Evolutionary conservation across 495 filamentous ascomycete species (phyloP).

Genomic region (Glonium stellatum): DNA sequence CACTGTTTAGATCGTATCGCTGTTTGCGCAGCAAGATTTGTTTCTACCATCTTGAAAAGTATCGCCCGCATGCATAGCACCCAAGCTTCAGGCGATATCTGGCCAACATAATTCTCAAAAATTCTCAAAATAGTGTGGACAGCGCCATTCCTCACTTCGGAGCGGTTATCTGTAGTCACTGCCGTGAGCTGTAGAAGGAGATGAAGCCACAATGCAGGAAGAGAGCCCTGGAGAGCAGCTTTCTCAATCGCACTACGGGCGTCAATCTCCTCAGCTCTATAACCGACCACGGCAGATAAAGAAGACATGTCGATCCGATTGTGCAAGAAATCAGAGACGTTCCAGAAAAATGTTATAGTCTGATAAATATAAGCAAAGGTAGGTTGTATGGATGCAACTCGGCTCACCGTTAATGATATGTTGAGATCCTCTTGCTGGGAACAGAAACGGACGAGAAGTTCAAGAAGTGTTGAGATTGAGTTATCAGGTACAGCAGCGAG

Average conservation of each 20-base stretch:
- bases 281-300: constrained; percentile 40
- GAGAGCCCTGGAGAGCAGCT: constrained; percentile 43
- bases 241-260: constrained; percentile 44
- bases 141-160: constrained; percentile 88
- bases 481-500: constrained; percentile 67
- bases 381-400: background rate
- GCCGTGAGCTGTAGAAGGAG: constrained; percentile 71
- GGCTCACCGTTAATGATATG: constrained; percentile 75
- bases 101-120: constrained; percentile 82
- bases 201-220: constrained; percentile 73
- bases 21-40: constrained; percentile 31
- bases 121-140: constrained; percentile 87
- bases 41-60: constrained; percentile 65
- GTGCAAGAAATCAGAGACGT: constrained; percentile 78
- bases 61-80: constrained; percentile 72
- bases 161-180: constrained; percentile 66
- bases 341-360: constrained; percentile 93
- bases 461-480: constrained; percentile 75
- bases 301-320: constrained; percentile 40
- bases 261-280: constrained; percentile 39
- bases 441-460: constrained; percentile 82
- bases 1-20: background rate
- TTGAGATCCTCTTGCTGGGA: constrained; percentile 87
- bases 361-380: constrained; percentile 23
- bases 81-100: constrained; percentile 73